Evolutionary conservation across 2,329 filamentous ascomycete species (phyloP), one percentile per base, ranked within the genome.

Genomic region (Clonostachys sp.): DNA sequence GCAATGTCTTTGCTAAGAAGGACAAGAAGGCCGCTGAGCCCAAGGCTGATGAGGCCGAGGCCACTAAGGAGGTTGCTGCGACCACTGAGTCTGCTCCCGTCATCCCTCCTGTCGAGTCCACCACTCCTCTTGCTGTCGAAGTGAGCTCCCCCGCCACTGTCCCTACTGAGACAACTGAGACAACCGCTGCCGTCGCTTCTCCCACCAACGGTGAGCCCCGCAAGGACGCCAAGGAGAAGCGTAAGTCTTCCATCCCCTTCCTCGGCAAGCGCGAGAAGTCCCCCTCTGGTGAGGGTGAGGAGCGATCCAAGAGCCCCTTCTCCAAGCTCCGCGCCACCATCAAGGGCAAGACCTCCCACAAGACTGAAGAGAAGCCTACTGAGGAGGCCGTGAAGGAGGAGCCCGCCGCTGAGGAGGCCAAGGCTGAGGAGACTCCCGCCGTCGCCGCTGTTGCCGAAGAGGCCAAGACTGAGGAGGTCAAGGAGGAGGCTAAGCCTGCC

Each of bases 251-350:
- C 61, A 68, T 82, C 9, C 77, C 78, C 44, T 95, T 95, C 70
- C 84, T 83, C 61, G 83, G 89, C 59, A 87, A 89, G 80, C 92
- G 92, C 78, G 84, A 87, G 66, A 79, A 80, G 69, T 68, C 68
- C 35, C 64, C 72, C 42, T 60, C 70, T 35, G 84, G 84, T 54
- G 76, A 82, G 57, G 84, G 87, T 62, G 75, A 80, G 54, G 75
- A 81, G 67, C 79, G 79, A 72, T 57, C 57, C 52, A 75, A 74
- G 53, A 72, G 73, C 49, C 70, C 75, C 47, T 83, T 83, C 74
- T 82, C 78, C 48, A 81, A 81, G 75, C 68, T 83, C 60, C 74
- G 75, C 57, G 74, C 74, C 59, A 79, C 76, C 54, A 78, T 80
- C 68, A 77, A 76, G 64, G 59, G 63, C 61, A 73, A 73, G 67